Base-by-base conservation (phyloP, 352 stramenopile genomes). In the Globisporangium canariense region DNA sequence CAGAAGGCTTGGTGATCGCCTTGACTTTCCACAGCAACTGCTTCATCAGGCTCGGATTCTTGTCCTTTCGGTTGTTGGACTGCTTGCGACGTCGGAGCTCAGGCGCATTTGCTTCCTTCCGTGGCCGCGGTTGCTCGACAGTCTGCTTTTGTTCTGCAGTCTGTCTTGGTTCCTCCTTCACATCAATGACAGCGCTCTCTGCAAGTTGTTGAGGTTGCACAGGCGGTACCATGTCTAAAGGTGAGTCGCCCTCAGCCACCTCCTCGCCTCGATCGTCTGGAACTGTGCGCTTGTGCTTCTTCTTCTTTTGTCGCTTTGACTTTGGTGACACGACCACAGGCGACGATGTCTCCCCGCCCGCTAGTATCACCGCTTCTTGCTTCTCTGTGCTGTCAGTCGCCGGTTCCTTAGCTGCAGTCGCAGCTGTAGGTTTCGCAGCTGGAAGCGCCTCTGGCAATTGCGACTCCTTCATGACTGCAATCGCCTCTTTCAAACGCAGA, bases 11-110 rank as follows among this genome's bases (percentile, higher is more conserved):
- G 7, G 60, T 9, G 1, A 64, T 43, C 0, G 70, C 14, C 28
- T 90, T 90, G 46, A 72, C 75, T 62, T 88, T 87, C 81, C 81
- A 90, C 34, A 86, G 67, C 40, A 87, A 38, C 57, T 87, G 77
- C 71, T 87, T 88, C n/a, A 86, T 60, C 36, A 83, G 58, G 60
- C 62, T 76, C 41, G 66, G 60, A 38, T 56, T 30, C 18, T 20
- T 57, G 9, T 38, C 47, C 46, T 64, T 56, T n/a, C 32, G 41
- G 28, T 43, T 65, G 47, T 41, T 60, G 36, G 38, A 22, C 16
- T 59, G 60, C 46, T 65, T 65, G 49, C 36, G 60, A 47, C 58
- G 43, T 20, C 58, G 58, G n/a, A 64, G 47, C 32, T 64, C 58
- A 25, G 43, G 32, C 13, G 58, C 20, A 18, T 8, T 56, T 20